A percentile compares a stretch with the other conserved stretches of the same genome.
phyloP scores from a whole-genome alignment of 163 green algal genomes.

The Volvox carteri region DNA sequence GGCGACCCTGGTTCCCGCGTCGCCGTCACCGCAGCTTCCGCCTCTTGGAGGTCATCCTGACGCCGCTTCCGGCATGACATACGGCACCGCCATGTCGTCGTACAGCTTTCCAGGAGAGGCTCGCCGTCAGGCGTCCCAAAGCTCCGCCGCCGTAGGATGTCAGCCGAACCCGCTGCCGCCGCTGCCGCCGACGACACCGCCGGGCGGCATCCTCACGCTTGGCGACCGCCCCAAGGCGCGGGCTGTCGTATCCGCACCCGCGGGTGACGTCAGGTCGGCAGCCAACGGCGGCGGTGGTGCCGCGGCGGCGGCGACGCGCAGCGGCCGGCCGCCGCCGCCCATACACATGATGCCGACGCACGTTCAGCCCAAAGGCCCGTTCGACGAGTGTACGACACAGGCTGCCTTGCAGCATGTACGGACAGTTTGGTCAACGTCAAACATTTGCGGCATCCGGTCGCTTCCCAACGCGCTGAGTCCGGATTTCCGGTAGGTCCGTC shows the following conservation, averaged over 20 bases:
- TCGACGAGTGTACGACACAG: constrained; percentile 23
- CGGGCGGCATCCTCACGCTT: neutral
- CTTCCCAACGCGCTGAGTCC: constrained; percentile 49
- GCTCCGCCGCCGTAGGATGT: neutral
- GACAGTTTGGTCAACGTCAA: constrained; percentile 46
- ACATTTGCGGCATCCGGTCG: constrained; percentile 51
- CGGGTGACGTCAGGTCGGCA: neutral
- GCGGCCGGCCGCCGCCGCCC: neutral
- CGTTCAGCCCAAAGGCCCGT: constrained; percentile 50
- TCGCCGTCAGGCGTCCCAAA: neutral
- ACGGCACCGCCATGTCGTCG: neutral
- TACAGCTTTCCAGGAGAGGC: neutral
- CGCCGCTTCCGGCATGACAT: neutral
- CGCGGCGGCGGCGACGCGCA: neutral
- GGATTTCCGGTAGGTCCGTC: constrained; percentile 55
- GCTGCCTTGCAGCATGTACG: constrained; percentile 48
- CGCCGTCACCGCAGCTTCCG: neutral
- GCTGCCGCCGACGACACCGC: neutral
- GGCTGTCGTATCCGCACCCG: neutral
- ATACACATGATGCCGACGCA: constrained; percentile 33
- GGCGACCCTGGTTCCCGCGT: neutral
- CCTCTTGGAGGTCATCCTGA: neutral
- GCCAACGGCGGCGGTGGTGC: neutral
- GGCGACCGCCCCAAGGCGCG: neutral
- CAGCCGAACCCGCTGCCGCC: neutral